These are phyloP conservation scores for Suhomyces bokatorum DNA, from an alignment of 1,139 yeast species.

Conservation along the genomic window DNA sequence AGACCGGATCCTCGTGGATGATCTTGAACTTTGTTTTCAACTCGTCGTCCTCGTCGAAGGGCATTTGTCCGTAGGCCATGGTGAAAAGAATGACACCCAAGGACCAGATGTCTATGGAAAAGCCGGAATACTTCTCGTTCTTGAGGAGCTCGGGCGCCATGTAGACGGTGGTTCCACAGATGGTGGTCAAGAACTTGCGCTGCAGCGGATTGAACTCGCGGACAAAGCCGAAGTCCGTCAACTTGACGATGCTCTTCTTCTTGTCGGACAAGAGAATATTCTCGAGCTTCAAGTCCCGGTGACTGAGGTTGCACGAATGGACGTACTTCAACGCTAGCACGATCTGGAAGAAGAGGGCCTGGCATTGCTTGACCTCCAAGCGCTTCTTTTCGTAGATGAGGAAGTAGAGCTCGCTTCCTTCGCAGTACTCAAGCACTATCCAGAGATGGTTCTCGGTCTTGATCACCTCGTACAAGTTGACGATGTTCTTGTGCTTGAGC, in stretches of 20 bases:
- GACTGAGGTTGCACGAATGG: conserved; percentile 80
- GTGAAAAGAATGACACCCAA: conserved; percentile 92
- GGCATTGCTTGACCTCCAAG: conserved; percentile 55
- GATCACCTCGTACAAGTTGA: conserved; percentile 81
- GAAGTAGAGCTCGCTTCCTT: conserved; percentile 83
- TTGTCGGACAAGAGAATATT: conserved; percentile 76
- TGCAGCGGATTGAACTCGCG: conserved; percentile 64
- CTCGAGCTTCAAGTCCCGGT: conserved; percentile 86
- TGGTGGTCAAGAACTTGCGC: conserved; percentile 65
- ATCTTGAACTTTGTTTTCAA: conserved; percentile 60
- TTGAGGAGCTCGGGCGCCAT: conserved; percentile 93
- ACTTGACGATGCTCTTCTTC: conserved; percentile 56
- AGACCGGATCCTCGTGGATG: conserved; percentile 64
- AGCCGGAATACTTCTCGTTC: conserved; percentile 74
- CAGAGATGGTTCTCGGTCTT: conserved; percentile 79
- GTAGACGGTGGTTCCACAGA: conserved; percentile 93
- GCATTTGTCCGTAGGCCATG: conserved; percentile 82
- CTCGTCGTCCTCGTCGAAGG: conserved; percentile 86
- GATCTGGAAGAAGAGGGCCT: conserved; percentile 71
- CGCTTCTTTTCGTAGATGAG: conserved; percentile 60
- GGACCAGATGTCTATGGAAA: conserved; percentile 87
- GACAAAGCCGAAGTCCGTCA: conserved; percentile 93
- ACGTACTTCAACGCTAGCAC: conserved; percentile 82
- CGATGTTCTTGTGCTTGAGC: conserved; percentile 80
- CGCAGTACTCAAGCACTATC: conserved; percentile 88